Percentiles rank a stretch among this genome's conserved stretches.
phyloP scores from a whole-genome alignment of 1,284 basidiomycete species.

The Apiotrichum gamsii region DNA sequence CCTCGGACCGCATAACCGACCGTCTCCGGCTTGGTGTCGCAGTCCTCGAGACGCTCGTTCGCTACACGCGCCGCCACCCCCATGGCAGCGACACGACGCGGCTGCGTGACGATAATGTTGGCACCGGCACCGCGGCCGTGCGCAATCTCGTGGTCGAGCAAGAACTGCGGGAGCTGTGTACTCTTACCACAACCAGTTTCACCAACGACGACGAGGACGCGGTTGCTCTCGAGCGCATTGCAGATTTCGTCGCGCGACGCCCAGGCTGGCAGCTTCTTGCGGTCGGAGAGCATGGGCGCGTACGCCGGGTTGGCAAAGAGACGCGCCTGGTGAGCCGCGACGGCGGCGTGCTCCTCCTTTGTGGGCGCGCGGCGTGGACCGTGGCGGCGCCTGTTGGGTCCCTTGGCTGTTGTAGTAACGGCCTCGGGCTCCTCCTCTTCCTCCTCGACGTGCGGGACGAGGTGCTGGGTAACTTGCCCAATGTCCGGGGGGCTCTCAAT shows the following conservation, averaged over 20 bases:
- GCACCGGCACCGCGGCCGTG: conserved; percentile 59
- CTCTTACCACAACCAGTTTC: conserved; percentile 83
- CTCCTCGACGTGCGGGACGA: conserved; percentile 51
- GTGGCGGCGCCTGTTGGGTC: background rate
- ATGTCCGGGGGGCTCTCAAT: conserved; percentile 68
- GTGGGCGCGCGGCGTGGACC: conserved; percentile 51
- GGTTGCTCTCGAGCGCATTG: conserved; percentile 54
- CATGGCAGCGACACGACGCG: conserved; percentile 80
- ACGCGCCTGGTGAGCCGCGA: conserved; percentile 50
- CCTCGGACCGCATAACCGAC: conserved; percentile 88
- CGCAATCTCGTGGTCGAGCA: conserved; percentile 71
- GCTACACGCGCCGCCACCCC: conserved; percentile 85
- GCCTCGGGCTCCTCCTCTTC: conserved; percentile 12
- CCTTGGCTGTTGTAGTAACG: conserved; percentile 4
- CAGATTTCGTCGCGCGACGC: conserved; percentile 61
- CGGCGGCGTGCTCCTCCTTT: conserved; percentile 55
- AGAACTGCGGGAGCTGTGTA: conserved; percentile 73
- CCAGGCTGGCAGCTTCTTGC: conserved; percentile 71
- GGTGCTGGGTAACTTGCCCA: conserved; percentile 57
- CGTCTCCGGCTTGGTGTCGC: conserved; percentile 54
- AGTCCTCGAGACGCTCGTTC: conserved; percentile 71
- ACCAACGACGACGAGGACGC: conserved; percentile 75
- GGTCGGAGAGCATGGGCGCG: conserved; percentile 54
- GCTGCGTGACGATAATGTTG: conserved; percentile 83
- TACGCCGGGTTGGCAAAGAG: conserved; percentile 55